Evolutionary conservation across 2,329 filamentous ascomycete genomes (phyloP).

Genomic region (Paecilomyces variotii): DNA sequence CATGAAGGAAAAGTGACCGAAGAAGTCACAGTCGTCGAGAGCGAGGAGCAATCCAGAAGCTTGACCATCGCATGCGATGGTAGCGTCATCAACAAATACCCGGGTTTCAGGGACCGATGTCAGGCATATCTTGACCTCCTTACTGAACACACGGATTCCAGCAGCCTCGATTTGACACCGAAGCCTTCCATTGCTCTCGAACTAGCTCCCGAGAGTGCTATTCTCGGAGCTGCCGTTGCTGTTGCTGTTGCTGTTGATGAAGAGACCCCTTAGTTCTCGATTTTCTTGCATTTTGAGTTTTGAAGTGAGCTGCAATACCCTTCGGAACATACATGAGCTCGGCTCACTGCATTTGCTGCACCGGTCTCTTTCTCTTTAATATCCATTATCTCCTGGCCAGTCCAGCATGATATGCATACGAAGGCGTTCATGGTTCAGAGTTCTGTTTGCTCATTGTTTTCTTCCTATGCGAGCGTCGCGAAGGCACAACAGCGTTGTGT

Average conservation of each 20-base stretch:
- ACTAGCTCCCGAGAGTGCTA: conserved; percentile 35
- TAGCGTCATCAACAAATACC: conserved; percentile 46
- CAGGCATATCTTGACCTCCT: conserved; percentile 38
- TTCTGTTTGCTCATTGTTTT: background rate
- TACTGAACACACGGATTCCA: conserved; percentile 19
- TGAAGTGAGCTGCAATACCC: background rate
- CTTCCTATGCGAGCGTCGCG: background rate
- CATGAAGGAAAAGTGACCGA: conserved; percentile 12
- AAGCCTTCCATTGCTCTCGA: conserved; percentile 30
- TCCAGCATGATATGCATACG: background rate
- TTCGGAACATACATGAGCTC: background rate
- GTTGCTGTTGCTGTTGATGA: conserved; percentile 36
- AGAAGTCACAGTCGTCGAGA: conserved; percentile 27
- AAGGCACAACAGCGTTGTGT: background rate
- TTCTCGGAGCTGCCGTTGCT: conserved; percentile 40
- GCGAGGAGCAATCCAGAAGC: conserved; percentile 20
- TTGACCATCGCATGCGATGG: conserved; percentile 45
- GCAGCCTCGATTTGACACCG: conserved; percentile 6
- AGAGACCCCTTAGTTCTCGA: conserved; percentile 3
- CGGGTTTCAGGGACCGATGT: conserved; percentile 38
- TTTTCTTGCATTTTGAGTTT: background rate
- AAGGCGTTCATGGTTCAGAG: background rate
- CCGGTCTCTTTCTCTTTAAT: background rate
- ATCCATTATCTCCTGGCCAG: background rate
- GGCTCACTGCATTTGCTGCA: background rate